phyloP scores from a whole-genome alignment of 2,329 filamentous ascomycete species.

The Penicillium decumbens region DNA sequence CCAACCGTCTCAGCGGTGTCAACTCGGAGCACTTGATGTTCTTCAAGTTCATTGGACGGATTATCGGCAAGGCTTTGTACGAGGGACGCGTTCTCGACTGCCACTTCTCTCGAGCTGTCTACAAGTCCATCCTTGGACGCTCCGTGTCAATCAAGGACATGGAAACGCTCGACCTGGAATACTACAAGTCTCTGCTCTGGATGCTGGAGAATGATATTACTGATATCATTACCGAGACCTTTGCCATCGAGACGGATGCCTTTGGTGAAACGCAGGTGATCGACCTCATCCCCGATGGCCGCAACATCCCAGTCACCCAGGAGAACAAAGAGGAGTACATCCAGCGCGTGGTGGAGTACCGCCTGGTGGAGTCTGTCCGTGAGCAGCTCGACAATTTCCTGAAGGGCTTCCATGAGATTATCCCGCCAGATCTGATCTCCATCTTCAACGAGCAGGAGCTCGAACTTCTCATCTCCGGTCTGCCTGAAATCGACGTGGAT shows the following conservation, averaged over 20 bases:
- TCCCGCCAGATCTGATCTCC: slow-evolving; percentile 84
- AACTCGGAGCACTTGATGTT: slow-evolving; percentile 95
- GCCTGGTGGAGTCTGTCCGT: slow-evolving; percentile 83
- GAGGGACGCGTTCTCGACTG: slow-evolving; percentile 94
- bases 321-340: slow-evolving; percentile 99
- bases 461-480: slow-evolving; percentile 89
- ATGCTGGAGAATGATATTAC: slow-evolving; percentile 99
- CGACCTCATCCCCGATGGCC: slow-evolving; percentile 80
- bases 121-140: slow-evolving; percentile 94
- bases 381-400: slow-evolving; percentile 93
- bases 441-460: slow-evolving; percentile 99
- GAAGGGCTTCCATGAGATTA: slow-evolving; percentile 93
- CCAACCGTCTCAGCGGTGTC: slow-evolving; percentile 87
- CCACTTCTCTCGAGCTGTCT: slow-evolving; percentile 97
- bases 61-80: slow-evolving; percentile 97
- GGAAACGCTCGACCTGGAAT: slow-evolving; percentile 96
- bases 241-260: slow-evolving; percentile 87
- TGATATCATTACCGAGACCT: slow-evolving; percentile 93
- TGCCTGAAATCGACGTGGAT: slow-evolving; percentile 95
- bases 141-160: slow-evolving; percentile 97
- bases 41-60: slow-evolving; percentile 98
- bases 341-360: slow-evolving; percentile 88
- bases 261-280: slow-evolving; percentile 86
- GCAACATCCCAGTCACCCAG: slow-evolving; percentile 88
- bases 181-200: slow-evolving; percentile 98